These are phyloP conservation scores for Citrus sinensis DNA, from an alignment of 345 rosid species.

Conservation along the genomic window DNA sequence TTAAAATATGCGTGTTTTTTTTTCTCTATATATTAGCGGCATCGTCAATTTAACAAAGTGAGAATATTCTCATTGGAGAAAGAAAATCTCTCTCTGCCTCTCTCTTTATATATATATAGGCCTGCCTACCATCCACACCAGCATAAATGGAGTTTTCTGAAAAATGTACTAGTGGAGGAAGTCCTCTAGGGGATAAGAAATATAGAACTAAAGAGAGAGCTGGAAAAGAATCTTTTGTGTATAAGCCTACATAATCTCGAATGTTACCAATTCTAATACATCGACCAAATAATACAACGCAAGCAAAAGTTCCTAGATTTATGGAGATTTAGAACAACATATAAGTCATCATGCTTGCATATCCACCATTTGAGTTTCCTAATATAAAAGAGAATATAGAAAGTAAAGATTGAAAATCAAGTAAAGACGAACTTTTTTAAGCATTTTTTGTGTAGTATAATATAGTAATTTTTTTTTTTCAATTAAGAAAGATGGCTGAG, in stretches of 20 bases:
- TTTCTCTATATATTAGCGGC: too few relatives aligned
- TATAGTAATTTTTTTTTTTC: too few relatives aligned
- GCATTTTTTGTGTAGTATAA: too few relatives aligned
- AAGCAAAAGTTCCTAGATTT: not conserved
- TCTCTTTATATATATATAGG: not conserved
- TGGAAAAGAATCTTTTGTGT: constrained; percentile 1
- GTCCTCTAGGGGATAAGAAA: not conserved
- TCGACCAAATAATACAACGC: not conserved
- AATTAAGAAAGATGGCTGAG: not conserved
- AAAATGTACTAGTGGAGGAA: not conserved
- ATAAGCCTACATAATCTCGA: constrained; percentile 1
- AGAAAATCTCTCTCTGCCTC: too few relatives aligned
- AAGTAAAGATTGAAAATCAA: too few relatives aligned
- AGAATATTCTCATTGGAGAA: too few relatives aligned
- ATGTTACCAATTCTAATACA: not conserved
- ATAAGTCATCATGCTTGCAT: too few relatives aligned
- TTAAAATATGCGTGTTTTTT: too few relatives aligned
- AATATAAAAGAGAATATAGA: too few relatives aligned
- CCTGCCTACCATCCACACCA: not conserved
- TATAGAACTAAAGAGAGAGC: not conserved
- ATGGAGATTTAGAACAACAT: not conserved
- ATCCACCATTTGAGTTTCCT: too few relatives aligned
- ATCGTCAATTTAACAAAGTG: too few relatives aligned
- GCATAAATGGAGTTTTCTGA: not conserved
- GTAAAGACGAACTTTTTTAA: too few relatives aligned